Evolutionary conservation across 495 filamentous ascomycete species (phyloP), one percentile per base, ranked within the genome.

Genomic region (Lasiosphaeria hispida): DNA sequence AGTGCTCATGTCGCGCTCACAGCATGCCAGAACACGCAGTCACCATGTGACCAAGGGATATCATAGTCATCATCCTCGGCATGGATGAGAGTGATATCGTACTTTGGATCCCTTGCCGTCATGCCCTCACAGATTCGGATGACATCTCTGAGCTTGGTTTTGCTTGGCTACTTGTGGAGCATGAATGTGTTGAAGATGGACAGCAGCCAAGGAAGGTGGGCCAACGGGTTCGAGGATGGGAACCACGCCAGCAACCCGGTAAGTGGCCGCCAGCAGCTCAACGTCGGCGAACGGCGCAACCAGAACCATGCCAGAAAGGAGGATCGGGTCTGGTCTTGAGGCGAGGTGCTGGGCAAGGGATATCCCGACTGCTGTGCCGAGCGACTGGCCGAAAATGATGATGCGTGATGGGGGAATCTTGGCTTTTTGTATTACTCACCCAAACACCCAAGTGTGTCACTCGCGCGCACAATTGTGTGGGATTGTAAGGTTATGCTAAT

Each of bases 281-380:
- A 96, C 65, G 59, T 82, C 81, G 41, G 85, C 87, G 71, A 96
- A 97, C 0, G 85, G 84, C 0, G 92, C 88, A 6, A 96, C 75
- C 7, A 96, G 74, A 8, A 97, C 75, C 0, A 95, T 74, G 36
- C 88, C 89, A 0, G 66, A 85, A 69, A 83, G 92, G 6, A 77
- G 71, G 10, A 75, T 59, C 1, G 72, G 70, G 47, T 65, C 50
- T n/a, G 53, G 48, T 10, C 11, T 11, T 7, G 10, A 19, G 10
- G 54, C 60, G 10, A 56, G 43, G 45, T 60, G 43, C 38, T 69
- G 63, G 0, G 84, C 85, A 2, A 91, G 84, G 10, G 81, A 89
- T 19, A 85, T 75, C 13, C 83, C 83, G 1, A 96, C 87, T 0
- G 88, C 92, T 13, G 93, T 94, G 10, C 93, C 93, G 1, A 96